Base-by-base conservation (phyloP, 371 early-diverging fungal species). In the Zancudomyces culisetae region DNA sequence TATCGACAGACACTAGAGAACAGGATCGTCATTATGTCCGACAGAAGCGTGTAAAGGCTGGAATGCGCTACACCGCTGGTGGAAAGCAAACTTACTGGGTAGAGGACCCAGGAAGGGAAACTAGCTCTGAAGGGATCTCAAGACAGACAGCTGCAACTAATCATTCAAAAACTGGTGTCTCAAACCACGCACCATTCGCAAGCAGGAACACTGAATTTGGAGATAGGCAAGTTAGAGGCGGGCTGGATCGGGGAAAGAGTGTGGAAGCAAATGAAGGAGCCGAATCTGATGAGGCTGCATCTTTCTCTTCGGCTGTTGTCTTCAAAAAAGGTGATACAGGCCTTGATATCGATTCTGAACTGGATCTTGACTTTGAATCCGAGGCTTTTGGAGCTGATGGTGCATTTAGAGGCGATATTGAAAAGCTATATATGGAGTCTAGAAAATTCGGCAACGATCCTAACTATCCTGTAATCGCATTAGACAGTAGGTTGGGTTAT, bases 81-180 rank as follows among this genome's bases (percentile, higher is more conserved):
- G 85, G 85, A 2, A 69, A 79, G 8, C 69, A 72, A 46, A 85
- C 83, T 41, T 83, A 82, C 57, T 87, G 87, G 87, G 55, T 85
- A 59, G 6, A 60, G 61, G 39, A 57, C 60, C 18, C 55, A 54
- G 12, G 68, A 61, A 41, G 54, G 58, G 49, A 55, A 62, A 13
- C 68, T 18, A 53, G 54, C 10, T 58, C 59, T 3, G 54, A 57
- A 15, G 52, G 53, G 18, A 58, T 61, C 3, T 29, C 55, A 40
- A 55, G 51, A 12, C 45, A 60, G 2, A 51, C 59, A 12, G 48
- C 30, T 23, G 42, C 59, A 23, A 22, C 59, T 22, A 54, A 57
- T 13, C 57, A 61, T 13, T 30, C 18, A 4, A 51, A 56, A 23
- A 23, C 27, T 12, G 48, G 40, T 19, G 27, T 45, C 23, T 28